A percentile compares a stretch with the other conserved stretches of the same genome.
These are phyloP conservation scores for Boletellus dicymbophilus DNA, from an alignment of 1,284 basidiomycete species.

Conservation along the genomic window DNA sequence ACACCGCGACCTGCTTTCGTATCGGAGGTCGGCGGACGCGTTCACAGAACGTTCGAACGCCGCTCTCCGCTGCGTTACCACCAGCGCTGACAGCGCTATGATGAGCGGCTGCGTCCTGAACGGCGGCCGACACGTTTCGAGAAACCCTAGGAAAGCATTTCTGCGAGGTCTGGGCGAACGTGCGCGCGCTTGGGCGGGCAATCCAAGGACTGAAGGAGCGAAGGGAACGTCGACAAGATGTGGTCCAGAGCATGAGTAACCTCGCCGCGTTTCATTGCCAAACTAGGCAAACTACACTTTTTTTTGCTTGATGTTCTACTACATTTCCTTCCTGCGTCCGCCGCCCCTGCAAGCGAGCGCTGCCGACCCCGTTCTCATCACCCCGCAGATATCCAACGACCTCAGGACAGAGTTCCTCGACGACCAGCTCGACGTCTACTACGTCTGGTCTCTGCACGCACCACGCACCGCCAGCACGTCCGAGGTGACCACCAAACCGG, in stretches of 20 bases:
- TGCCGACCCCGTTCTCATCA: constrained; percentile 48
- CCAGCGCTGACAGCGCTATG: too few species aligned
- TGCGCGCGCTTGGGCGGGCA: constrained; percentile 15
- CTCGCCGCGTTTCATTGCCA: too few species aligned
- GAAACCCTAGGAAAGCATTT: constrained; percentile 24
- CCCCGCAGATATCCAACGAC: constrained; percentile 79
- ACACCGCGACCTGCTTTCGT: constrained; percentile 41
- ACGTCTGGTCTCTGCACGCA: constrained; percentile 44
- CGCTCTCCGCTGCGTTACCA: constrained; percentile 20
- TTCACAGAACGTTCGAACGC: constrained; percentile 37
- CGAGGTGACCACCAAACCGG: constrained; percentile 39
- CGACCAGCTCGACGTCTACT: constrained; percentile 56
- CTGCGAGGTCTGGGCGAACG: constrained; percentile 19
- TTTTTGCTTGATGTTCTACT: constrained; percentile 62
- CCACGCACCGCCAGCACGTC: constrained; percentile 19
- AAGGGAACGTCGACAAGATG: constrained; percentile 19
- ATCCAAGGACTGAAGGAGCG: constrained; percentile 18
- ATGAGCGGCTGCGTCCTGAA: constrained; percentile 1
- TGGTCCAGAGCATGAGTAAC: constrained; percentile 27
- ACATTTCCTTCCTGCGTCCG: constrained; percentile 76
- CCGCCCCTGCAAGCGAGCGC: constrained; percentile 53
- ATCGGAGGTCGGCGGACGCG: constrained; percentile 37
- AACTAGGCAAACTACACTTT: constrained; percentile 1
- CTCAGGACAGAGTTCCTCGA: constrained; percentile 68
- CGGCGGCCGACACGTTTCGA: constrained; percentile 10